phyloP scores from a whole-genome alignment of 176 grass and related monocot genomes.

The Aechmea fasciata region DNA sequence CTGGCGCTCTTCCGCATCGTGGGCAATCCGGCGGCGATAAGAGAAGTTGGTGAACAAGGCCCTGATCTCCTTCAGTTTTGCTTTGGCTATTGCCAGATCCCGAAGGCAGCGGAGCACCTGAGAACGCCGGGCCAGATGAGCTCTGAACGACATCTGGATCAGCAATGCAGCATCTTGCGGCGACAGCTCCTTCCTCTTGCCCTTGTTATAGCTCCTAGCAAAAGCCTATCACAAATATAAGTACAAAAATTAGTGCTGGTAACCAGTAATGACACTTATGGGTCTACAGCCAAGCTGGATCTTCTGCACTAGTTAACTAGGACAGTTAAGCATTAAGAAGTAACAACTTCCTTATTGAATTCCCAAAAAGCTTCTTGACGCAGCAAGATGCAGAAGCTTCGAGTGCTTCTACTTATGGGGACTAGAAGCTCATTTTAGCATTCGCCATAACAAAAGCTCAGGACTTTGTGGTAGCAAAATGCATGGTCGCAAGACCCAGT shows the following conservation, averaged over 20 bases:
- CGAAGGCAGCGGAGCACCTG: conserved; percentile 76
- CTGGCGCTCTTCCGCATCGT: conserved; percentile 52
- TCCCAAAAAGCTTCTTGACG: too few relatives aligned
- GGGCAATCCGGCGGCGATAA: conserved; percentile 35
- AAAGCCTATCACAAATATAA: conserved; percentile 43
- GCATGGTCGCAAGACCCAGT: not conserved
- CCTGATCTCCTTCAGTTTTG: conserved; percentile 80
- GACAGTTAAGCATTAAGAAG: too few relatives aligned
- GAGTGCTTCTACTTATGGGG: too few relatives aligned
- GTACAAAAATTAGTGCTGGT: conserved; percentile 1
- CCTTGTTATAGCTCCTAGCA: conserved; percentile 42
- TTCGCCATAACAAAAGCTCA: too few relatives aligned
- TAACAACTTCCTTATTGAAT: too few relatives aligned
- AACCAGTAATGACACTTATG: too few relatives aligned
- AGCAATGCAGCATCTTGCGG: conserved; percentile 65
- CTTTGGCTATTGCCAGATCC: conserved; percentile 72
- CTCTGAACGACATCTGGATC: conserved; percentile 68
- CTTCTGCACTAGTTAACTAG: too few relatives aligned
- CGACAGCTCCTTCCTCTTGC: conserved; percentile 66
- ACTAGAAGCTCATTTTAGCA: too few relatives aligned
- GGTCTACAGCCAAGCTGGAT: too few relatives aligned
- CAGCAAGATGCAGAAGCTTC: too few relatives aligned
- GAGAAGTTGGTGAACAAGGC: conserved; percentile 65
- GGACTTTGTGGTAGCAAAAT: too few relatives aligned
- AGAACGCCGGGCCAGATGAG: conserved; percentile 71